Conservation (phyloP, 2,329 filamentous ascomycete species). For the Ascochyta clinopodiicola region DNA sequence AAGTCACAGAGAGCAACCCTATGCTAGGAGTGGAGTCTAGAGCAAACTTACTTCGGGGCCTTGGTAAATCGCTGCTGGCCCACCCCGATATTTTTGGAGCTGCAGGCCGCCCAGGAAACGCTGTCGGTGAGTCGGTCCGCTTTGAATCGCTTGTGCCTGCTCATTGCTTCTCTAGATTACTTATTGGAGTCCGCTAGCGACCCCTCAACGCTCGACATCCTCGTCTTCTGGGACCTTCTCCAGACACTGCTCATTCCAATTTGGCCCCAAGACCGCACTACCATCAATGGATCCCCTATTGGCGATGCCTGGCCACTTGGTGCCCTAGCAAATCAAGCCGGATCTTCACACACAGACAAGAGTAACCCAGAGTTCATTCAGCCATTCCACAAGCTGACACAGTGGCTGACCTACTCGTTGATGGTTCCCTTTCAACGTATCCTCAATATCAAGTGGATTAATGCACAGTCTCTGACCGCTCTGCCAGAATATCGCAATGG, state of each 20-base stretch:
- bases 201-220: conserved; percentile 65
- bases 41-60: conserved; percentile 74
- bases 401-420: conserved; percentile 93
- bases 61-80: conserved; percentile 77
- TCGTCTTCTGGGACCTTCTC: conserved; percentile 85
- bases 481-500: conserved; percentile 93
- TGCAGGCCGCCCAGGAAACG: conserved; percentile 84
- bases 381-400: conserved; percentile 89
- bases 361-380: conserved; percentile 74
- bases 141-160: background rate
- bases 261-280: conserved; percentile 85
- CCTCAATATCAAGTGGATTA: conserved; percentile 80
- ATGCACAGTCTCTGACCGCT: conserved; percentile 83
- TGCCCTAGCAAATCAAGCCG: conserved; percentile 71
- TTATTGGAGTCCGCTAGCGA: conserved; percentile 28
- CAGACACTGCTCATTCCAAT: conserved; percentile 84
- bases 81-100: conserved; percentile 76
- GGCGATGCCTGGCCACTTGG: conserved; percentile 92
- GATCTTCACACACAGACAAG: conserved; percentile 46
- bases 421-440: conserved; percentile 89
- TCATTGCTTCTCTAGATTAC: conserved; percentile 16
- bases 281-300: conserved; percentile 80
- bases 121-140: conserved; percentile 71
- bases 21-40: conserved; percentile 81
- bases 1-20: conserved; percentile 78